A percentile compares a stretch with the other conserved stretches of the same genome.
Evolutionary conservation across 1,139 yeast species (phyloP).

Genomic region (Groenewaldozyma sp.): DNA sequence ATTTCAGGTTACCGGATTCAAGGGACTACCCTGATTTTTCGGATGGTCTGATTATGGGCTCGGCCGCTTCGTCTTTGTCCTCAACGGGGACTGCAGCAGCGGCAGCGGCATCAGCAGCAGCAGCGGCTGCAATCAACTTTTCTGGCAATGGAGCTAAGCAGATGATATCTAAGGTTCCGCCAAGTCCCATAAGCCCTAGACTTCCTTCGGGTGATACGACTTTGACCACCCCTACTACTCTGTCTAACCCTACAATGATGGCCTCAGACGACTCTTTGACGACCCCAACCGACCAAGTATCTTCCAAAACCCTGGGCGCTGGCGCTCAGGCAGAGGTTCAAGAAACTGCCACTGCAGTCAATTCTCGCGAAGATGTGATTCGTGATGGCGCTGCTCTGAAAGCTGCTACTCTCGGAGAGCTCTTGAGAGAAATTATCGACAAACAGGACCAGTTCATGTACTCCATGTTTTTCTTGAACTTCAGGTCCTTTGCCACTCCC

Average conservation of each 20-base stretch:
- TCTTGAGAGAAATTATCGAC: neutral
- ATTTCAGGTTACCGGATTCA: conserved; percentile 56
- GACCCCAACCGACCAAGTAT: too few species aligned
- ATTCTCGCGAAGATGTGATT: neutral
- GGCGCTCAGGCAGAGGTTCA: neutral
- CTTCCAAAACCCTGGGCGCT: too few species aligned
- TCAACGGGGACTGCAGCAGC: conserved; percentile 5
- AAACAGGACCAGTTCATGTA: conserved; percentile 55
- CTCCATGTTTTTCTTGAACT: conserved; percentile 73
- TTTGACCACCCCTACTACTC: neutral
- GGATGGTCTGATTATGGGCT: conserved; percentile 40
- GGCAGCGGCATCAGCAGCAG: too few species aligned
- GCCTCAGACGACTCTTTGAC: neutral
- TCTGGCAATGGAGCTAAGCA: neutral
- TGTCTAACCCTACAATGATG: neutral
- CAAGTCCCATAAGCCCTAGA: neutral
- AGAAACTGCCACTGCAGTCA: neutral
- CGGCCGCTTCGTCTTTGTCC: neutral
- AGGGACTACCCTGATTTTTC: conserved; percentile 74
- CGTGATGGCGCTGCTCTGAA: neutral
- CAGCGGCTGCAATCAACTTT: conserved; percentile 4
- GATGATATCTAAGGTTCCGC: neutral
- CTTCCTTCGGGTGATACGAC: neutral
- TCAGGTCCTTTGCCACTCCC: conserved; percentile 65
- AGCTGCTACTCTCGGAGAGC: neutral